Base-by-base conservation (phyloP, 768 basidiomycete species). In the Lactifluus hygrophoroides region DNA sequence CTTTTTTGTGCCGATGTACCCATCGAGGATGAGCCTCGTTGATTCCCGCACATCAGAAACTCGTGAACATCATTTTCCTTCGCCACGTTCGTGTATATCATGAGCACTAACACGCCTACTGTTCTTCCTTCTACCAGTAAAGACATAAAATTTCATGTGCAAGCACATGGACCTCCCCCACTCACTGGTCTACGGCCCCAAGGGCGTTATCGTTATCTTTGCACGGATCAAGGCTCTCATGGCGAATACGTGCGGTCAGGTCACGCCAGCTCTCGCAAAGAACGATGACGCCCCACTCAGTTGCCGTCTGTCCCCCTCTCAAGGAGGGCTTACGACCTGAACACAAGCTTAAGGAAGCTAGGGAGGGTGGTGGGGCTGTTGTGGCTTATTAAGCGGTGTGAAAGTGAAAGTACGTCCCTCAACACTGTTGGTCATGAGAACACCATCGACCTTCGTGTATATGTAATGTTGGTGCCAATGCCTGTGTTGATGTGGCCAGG, bases 211-310 rank as follows among this genome's bases (percentile, higher is more conserved):
- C 85, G n/a, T n/a, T n/a, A n/a, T n/a, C 2, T 84, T 86, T 69
- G 88, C 86, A 10, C 81, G 91, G 67, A 90, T 88, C 3, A 84
- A 88, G 65, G 86, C 83, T 43, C 77, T 89, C n/a, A 87, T 91
- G 3, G 81, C 86, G 67, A 81, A 77, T 55, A 79, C 84, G 3
- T 80, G 88, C 64, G 80, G 82, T 67, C 82, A 86, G 58, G 85
- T 90, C 19, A 68, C 91, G 46, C 81, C 86, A 71, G 81, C 77
- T 6, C 34, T n/a, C n/a, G n/a, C 7, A 35, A 13, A 35, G 38
- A 53, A 72, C 67, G 49, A 75, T 19, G 75, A 80, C 60, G 81
- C 82, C 19, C 84, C 86, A 35, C 74, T 97, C n/a, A 88, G 90
- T 56, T 91, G 88, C 17, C 82, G 80, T 64, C 77, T 97, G 14